A percentile compares a stretch with the other conserved stretches of the same genome.
Evolutionary conservation across 1,284 basidiomycete genomes (phyloP).

Genomic region (Sporisorium iseilematis-ciliati): DNA sequence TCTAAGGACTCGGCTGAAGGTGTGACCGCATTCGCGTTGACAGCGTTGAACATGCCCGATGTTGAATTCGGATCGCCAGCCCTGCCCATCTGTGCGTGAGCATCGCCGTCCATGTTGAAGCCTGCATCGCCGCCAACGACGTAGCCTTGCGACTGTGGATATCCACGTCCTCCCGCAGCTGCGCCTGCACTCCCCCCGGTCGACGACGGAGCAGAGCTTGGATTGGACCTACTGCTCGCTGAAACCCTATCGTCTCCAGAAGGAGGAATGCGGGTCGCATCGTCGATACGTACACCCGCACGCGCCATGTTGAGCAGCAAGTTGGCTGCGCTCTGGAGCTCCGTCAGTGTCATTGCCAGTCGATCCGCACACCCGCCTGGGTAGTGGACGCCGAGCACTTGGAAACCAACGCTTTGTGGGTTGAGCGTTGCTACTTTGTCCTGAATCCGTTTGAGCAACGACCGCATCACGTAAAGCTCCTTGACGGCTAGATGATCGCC

Average conservation of each 20-base stretch:
- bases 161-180: not conserved
- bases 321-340: constrained; percentile 43
- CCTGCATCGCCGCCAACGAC: not conserved
- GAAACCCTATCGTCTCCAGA: constrained; percentile 23
- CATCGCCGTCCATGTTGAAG: not conserved
- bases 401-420: constrained; percentile 42
- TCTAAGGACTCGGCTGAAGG: constrained; percentile 41
- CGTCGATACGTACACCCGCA: constrained; percentile 43
- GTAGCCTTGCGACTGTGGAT: constrained; percentile 16
- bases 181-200: not conserved
- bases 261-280: constrained; percentile 39
- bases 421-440: constrained; percentile 43
- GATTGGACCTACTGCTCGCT: constrained; percentile 17
- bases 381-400: constrained; percentile 42
- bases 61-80: constrained; percentile 8
- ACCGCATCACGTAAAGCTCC: constrained; percentile 48
- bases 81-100: not conserved
- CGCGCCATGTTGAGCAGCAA: constrained; percentile 48
- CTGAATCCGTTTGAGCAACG: constrained; percentile 44
- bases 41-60: constrained; percentile 12
- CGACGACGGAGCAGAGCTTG: constrained; percentile 23
- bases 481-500: constrained; percentile 47
- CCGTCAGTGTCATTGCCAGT: constrained; percentile 38
- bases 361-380: constrained; percentile 43
- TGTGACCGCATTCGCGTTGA: constrained; percentile 18